Evolutionary conservation across 2,329 filamentous ascomycete species (phyloP).

Genomic region (Cladosporium colombiae): DNA sequence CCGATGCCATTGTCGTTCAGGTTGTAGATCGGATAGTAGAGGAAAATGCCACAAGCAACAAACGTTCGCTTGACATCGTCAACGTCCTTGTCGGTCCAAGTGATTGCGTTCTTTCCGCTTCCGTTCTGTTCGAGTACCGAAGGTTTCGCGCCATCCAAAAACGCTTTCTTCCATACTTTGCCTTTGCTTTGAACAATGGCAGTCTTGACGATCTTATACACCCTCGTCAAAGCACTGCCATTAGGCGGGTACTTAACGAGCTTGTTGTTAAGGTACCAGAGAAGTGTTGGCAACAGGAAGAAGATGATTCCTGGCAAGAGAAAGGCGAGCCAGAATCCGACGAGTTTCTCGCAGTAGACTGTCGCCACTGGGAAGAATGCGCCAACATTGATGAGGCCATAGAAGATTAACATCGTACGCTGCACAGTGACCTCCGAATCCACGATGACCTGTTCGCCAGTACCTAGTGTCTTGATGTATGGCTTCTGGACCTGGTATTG

Average conservation of each 20-base stretch:
- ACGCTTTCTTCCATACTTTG: slow-evolving; percentile 28
- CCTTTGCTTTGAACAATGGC: slow-evolving; percentile 29
- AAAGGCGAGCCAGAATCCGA: slow-evolving; percentile 68
- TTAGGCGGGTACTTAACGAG: slow-evolving; percentile 29
- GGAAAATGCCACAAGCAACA: slow-evolving; percentile 62
- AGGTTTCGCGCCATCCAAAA: slow-evolving; percentile 29
- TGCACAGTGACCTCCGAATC: slow-evolving; percentile 50
- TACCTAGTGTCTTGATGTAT: slow-evolving; percentile 39
- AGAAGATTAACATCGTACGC: slow-evolving; percentile 62
- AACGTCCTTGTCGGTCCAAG: slow-evolving; percentile 69
- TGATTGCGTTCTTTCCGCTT: slow-evolving; percentile 19
- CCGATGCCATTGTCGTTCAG: background rate
- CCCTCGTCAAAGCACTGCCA: slow-evolving; percentile 27
- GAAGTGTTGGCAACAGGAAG: slow-evolving; percentile 43
- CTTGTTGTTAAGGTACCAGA: slow-evolving; percentile 30
- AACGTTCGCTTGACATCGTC: slow-evolving; percentile 58
- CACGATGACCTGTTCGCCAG: slow-evolving; percentile 48
- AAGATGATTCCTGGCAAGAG: slow-evolving; percentile 64
- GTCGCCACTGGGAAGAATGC: slow-evolving; percentile 67
- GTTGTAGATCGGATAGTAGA: slow-evolving; percentile 47
- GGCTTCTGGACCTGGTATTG: slow-evolving; percentile 44
- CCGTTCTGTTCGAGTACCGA: slow-evolving; percentile 19
- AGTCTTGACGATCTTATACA: slow-evolving; percentile 27
- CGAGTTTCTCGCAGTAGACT: slow-evolving; percentile 64
- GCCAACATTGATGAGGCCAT: slow-evolving; percentile 70